Conservation (phyloP, 2,329 filamentous ascomycete species). For the Nemania serpens region DNA sequence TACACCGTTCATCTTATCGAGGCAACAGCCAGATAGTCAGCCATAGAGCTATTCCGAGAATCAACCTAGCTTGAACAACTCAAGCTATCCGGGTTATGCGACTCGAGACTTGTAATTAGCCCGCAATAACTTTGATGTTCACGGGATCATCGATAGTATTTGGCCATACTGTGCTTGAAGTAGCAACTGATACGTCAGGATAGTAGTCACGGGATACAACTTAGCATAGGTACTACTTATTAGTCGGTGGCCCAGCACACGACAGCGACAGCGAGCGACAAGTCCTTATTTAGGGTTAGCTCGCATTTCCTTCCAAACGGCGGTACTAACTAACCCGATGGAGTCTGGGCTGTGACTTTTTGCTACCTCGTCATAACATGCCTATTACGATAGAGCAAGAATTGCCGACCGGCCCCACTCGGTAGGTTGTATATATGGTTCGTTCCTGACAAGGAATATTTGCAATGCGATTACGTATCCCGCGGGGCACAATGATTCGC, state of each 20-base stretch:
- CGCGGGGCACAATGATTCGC: background rate
- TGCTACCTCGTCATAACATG: conserved; percentile 8
- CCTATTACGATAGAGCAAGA: conserved; percentile 10
- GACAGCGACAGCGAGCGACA: background rate
- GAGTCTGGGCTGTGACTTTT: background rate
- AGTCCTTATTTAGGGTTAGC: conserved; percentile 3
- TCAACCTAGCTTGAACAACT: no score
- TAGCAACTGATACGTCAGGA: background rate
- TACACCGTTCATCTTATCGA: conserved; percentile 12
- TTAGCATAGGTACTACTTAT: background rate
- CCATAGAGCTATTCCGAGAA: no score
- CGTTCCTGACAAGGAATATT: background rate
- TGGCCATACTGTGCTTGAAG: no score
- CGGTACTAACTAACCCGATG: conserved; percentile 10
- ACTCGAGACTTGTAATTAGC: no score
- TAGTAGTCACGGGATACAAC: background rate
- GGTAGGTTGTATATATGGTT: no score
- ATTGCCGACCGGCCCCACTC: background rate
- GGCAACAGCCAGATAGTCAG: no score
- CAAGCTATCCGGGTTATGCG: no score
- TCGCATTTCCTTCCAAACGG: conserved; percentile 4
- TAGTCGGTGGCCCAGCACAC: background rate
- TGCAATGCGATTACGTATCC: background rate
- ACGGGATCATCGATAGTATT: no score
- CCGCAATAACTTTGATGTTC: no score